Base-by-base conservation (phyloP, 352 stramenopile species). In the Globisporangium mamillatum region DNA sequence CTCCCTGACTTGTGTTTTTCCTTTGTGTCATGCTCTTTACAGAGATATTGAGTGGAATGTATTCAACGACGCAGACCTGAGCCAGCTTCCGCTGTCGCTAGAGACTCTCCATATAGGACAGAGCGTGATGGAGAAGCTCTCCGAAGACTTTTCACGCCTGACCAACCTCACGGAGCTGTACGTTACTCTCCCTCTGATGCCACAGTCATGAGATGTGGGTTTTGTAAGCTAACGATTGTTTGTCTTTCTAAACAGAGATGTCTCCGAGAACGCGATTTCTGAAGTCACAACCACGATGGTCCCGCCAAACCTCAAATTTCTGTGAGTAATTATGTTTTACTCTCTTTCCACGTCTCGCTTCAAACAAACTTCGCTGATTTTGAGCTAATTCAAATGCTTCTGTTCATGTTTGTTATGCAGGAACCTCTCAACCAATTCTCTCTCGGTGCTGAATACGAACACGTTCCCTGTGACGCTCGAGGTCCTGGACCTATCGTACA, bases 31-130 rank as follows among this genome's bases (percentile, higher is more conserved):
- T 64, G 14, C 64, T 25, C 14, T 22, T 22, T 20, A 34, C 32
- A 84, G 77, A 20, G 73, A 84, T 20, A 69, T 81, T 0, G 73
- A 72, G 12, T 76, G 63, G 72, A 84, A 84, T 59, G 64, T 72
- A 4, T 78, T 81, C 38, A 72, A 68, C 34, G 44, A 75, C 10
- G 41, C 73, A 1, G 34, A 64, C 7, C 53, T 84, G 54, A 60
- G 55, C 7, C 34, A 63, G 0, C 75, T 84, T 0, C 77, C 77
- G 10, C 27, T n/a, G 14, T 73, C 75, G 2, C 38, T 84, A 14
- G 57, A 74, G 22, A 32, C 71, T 8, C 60, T 84, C 8, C 68
- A 78, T 12, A 24, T 81, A 12, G 63, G 66, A 12, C 10, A 56
- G 27, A 73, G 61, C 9, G 55, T 59, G 25, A 36, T 83, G 8